A percentile compares a stretch with the other conserved stretches of the same genome.
Conservation (phyloP, 345 rosid species). For the Bruguiera sexangula region DNA sequence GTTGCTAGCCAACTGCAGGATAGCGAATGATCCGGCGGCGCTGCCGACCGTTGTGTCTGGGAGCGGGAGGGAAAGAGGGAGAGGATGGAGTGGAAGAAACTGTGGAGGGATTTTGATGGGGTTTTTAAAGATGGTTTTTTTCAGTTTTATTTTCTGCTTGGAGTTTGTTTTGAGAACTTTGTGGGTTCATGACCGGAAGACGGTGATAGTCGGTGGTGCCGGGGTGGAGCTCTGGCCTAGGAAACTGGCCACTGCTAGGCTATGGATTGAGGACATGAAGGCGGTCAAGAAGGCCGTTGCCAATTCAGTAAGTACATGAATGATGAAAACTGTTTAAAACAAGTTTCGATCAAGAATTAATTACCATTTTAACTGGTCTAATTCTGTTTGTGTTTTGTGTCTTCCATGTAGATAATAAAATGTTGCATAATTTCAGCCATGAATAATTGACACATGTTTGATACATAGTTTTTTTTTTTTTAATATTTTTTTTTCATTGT, state of each 20-base stretch:
- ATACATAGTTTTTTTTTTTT: too few relatives aligned
- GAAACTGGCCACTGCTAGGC: slow-evolving; percentile 45
- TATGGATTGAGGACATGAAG: slow-evolving; percentile 52
- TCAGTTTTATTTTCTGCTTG: slow-evolving; percentile 28
- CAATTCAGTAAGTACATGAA: slow-evolving; percentile 32
- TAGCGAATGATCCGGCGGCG: slow-evolving; percentile 29
- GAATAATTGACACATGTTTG: too few relatives aligned
- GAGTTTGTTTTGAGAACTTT: slow-evolving; percentile 35
- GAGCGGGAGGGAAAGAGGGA: slow-evolving; percentile 3
- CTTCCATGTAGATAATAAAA: too few relatives aligned
- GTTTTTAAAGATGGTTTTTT: slow-evolving; percentile 33
- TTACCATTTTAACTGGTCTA: not conserved
- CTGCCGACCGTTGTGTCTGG: slow-evolving; percentile 22
- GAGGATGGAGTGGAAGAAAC: slow-evolving; percentile 1
- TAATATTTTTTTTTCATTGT: too few relatives aligned
- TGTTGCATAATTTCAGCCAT: too few relatives aligned
- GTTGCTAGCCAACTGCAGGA: slow-evolving; percentile 42
- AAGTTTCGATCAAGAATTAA: not conserved
- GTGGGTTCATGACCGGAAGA: slow-evolving; percentile 39
- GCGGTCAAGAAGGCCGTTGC: slow-evolving; percentile 40
- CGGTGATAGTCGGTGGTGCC: slow-evolving; percentile 47
- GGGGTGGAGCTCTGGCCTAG: slow-evolving; percentile 73
- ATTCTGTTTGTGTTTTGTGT: too few relatives aligned
- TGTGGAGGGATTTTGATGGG: slow-evolving; percentile 8
- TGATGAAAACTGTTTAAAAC: not conserved